A percentile compares a stretch with the other conserved stretches of the same genome.
These are phyloP conservation scores for Lactuca sativa DNA, from an alignment of 129 eudicot species.

Conservation along the genomic window DNA sequence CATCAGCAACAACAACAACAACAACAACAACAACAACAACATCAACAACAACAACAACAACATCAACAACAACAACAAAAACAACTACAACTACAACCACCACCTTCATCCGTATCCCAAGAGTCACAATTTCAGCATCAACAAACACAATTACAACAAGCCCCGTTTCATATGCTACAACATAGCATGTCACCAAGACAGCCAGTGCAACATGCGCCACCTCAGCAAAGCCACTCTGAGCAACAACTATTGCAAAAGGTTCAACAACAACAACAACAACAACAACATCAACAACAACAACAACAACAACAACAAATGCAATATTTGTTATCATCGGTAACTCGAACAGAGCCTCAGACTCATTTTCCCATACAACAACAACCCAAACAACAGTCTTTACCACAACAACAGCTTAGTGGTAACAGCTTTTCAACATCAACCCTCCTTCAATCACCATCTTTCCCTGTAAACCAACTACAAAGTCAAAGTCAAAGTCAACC, in stretches of 20 bases:
- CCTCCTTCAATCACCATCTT: background rate
- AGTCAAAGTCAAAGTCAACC: conserved; percentile 42
- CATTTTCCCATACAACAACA: conserved; percentile 16
- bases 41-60: conserved; percentile 31
- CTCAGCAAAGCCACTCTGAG: conserved; percentile 15
- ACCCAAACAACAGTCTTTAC: conserved; percentile 21
- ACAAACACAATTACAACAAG: conserved; percentile 31
- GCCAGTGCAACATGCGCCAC: background rate
- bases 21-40: conserved; percentile 7
- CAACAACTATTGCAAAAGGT: conserved; percentile 56
- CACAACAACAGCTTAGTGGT: conserved; percentile 50
- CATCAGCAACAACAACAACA: conserved; percentile 15
- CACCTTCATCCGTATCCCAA: conserved; percentile 35
- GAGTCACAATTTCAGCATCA: conserved; percentile 60
- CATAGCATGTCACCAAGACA: conserved; percentile 13
- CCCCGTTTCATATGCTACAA: conserved; percentile 9
- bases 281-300: conserved; percentile 54
- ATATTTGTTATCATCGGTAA: conserved; percentile 41
- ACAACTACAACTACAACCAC: conserved; percentile 41
- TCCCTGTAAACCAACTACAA: conserved; percentile 15
- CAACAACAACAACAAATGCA: conserved; percentile 48
- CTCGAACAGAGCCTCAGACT: conserved; percentile 51
- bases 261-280: conserved; percentile 64
- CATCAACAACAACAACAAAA: background rate
- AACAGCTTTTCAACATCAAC: conserved; percentile 35